Percentiles rank a stretch among this genome's conserved stretches.
These are phyloP conservation scores for Fomitiporia mediterranea DNA, from an alignment of 1,284 basidiomycete genomes.

Conservation along the genomic window DNA sequence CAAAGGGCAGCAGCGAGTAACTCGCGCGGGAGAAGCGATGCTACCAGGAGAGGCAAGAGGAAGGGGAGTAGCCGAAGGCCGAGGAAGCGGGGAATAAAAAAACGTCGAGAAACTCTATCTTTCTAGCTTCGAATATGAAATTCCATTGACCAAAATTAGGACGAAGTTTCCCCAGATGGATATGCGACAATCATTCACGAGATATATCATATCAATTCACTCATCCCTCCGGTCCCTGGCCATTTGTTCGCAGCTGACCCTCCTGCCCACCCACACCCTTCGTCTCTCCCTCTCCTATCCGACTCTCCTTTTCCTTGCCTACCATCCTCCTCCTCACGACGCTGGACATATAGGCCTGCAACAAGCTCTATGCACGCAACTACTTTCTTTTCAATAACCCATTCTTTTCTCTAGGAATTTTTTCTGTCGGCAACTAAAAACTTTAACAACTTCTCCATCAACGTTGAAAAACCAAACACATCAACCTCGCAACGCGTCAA, in stretches of 20 bases:
- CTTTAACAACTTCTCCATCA: too few relatives aligned
- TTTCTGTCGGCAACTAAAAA: too few relatives aligned
- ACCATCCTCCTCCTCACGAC: not conserved
- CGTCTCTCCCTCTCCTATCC: not conserved
- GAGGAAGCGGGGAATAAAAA: too few relatives aligned
- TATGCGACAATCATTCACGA: not conserved
- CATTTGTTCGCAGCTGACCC: not conserved
- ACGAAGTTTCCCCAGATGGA: not conserved
- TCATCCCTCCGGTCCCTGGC: not conserved
- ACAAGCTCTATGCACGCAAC: too few relatives aligned
- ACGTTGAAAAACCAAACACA: too few relatives aligned
- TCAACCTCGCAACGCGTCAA: not conserved
- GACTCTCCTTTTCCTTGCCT: not conserved
- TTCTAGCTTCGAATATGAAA: too few relatives aligned
- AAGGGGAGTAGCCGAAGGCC: too few relatives aligned
- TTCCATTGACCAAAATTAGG: not conserved
- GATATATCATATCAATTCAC: conserved; percentile 1
- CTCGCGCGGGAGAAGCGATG: conserved; percentile 6
- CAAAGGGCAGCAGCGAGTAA: not conserved
- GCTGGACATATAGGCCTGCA: too few relatives aligned
- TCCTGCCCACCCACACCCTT: not conserved
- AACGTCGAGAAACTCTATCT: too few relatives aligned
- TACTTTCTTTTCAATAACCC: too few relatives aligned
- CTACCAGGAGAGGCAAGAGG: not conserved
- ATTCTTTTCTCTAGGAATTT: too few relatives aligned